Conservation (phyloP, 169 alveolate species). For the Blepharisma undulans region DNA sequence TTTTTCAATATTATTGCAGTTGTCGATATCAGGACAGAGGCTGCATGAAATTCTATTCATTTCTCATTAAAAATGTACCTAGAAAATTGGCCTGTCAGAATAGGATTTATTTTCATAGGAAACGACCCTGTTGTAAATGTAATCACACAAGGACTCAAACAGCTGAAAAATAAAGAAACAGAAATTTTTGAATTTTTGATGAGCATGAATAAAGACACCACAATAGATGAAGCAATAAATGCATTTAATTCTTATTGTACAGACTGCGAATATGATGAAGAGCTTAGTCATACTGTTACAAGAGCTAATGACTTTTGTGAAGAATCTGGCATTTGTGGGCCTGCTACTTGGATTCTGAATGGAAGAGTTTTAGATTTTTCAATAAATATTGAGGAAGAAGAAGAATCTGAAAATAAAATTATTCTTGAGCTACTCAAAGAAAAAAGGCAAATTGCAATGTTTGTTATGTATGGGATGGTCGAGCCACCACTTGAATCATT, state of each 20-base stretch:
- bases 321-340: conserved; percentile 14
- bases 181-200: neutral
- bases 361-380: neutral
- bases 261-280: conserved; percentile 7
- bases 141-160: neutral
- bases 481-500: neutral
- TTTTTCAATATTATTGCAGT: conserved; percentile 11
- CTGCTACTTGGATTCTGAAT: conserved; percentile 1
- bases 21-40: neutral
- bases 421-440: neutral
- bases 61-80: neutral
- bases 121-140: neutral
- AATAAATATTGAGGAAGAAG: neutral
- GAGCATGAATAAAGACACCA: neutral
- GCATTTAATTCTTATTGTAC: neutral
- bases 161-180: neutral
- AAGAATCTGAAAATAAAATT: neutral
- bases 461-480: neutral
- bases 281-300: neutral
- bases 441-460: neutral
- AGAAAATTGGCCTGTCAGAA: conserved; percentile 10
- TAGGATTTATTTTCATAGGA: conserved; percentile 26
- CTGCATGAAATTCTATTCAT: neutral
- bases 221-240: neutral
- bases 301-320: conserved; percentile 22